Evolutionary conservation across 257 asterid genomes (phyloP).

Genomic region (Osmanthus fragrans): DNA sequence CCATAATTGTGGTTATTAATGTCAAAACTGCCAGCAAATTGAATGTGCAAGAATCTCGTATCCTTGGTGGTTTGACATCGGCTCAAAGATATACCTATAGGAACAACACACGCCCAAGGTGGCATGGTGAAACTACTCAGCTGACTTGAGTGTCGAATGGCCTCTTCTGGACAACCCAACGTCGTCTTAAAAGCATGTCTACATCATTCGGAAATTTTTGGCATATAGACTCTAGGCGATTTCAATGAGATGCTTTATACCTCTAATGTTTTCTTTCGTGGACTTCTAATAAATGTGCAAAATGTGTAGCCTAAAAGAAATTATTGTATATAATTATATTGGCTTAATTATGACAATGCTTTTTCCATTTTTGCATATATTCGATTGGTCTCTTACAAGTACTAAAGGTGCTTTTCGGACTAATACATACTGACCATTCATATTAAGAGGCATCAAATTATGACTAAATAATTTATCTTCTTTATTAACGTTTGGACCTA

Average conservation of each 20-base stretch:
- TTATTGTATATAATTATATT: neutral
- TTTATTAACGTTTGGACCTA: conserved; percentile 17
- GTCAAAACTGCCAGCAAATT: no score
- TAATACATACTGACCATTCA: neutral
- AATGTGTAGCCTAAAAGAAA: neutral
- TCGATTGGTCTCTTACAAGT: neutral
- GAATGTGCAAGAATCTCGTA: no score
- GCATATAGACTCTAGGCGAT: neutral
- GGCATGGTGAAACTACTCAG: no score
- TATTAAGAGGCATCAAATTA: conserved; percentile 3
- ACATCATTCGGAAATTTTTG: neutral
- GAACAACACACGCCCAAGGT: no score
- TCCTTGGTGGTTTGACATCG: no score
- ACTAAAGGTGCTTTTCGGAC: neutral
- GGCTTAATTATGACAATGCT: neutral
- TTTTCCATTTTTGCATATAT: neutral
- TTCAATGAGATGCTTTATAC: neutral
- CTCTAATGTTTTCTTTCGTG: neutral
- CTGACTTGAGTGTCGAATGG: neutral
- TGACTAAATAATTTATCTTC: neutral
- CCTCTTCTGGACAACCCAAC: neutral
- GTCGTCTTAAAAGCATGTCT: no score
- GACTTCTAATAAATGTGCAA: neutral
- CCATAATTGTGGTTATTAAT: no score
- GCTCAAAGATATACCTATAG: no score